phyloP scores from a whole-genome alignment of 495 filamentous ascomycete genomes.

The Neurospora sp. region DNA sequence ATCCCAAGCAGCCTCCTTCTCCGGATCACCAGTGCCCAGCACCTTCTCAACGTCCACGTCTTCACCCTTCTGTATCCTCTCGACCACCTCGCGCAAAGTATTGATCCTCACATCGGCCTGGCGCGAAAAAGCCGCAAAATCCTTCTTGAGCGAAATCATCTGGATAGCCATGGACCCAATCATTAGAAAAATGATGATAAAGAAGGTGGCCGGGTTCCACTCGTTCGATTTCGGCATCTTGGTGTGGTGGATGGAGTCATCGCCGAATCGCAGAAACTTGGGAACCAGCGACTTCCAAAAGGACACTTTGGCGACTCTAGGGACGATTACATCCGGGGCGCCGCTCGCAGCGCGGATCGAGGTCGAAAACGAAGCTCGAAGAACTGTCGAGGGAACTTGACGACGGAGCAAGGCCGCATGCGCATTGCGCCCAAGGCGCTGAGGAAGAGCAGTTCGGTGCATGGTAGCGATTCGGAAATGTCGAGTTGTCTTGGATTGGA shows the following conservation, averaged over 20 bases:
- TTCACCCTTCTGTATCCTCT: slow-evolving; percentile 73
- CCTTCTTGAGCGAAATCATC: slow-evolving; percentile 69
- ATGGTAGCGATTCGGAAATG: not conserved
- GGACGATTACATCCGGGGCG: slow-evolving; percentile 19
- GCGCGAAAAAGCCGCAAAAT: slow-evolving; percentile 60
- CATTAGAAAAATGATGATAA: slow-evolving; percentile 80
- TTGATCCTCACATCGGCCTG: slow-evolving; percentile 70
- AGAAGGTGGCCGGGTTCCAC: slow-evolving; percentile 92
- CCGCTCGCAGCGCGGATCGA: not conserved
- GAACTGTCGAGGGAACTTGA: not conserved
- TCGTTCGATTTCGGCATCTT: slow-evolving; percentile 45
- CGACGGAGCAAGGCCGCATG: not conserved
- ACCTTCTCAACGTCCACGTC: slow-evolving; percentile 79
- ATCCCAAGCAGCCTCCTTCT: slow-evolving; percentile 79
- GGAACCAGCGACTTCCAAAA: slow-evolving; percentile 64
- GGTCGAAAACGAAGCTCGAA: not conserved
- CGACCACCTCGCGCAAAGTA: slow-evolving; percentile 71
- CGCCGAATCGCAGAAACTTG: slow-evolving; percentile 29
- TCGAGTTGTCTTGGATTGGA: not conserved
- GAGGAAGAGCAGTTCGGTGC: not conserved
- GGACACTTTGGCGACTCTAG: slow-evolving; percentile 51
- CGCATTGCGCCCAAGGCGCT: not conserved
- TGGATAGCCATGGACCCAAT: slow-evolving; percentile 93
- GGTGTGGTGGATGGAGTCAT: not conserved
- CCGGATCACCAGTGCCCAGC: slow-evolving; percentile 68